These are phyloP conservation scores for Scleromitrula shiraiana DNA, from an alignment of 2,329 filamentous ascomycete genomes.

Conservation along the genomic window DNA sequence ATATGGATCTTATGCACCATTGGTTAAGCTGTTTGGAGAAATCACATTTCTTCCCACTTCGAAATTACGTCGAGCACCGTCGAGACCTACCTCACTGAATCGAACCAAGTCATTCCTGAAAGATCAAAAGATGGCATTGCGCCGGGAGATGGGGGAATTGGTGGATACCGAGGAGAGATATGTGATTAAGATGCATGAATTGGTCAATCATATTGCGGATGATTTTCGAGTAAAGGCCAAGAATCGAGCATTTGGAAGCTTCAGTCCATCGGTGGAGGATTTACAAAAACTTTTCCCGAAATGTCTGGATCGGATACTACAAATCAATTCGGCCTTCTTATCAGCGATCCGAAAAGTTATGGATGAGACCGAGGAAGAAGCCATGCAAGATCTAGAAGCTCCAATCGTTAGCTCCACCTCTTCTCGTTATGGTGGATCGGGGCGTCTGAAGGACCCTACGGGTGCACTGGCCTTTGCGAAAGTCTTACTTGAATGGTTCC, in stretches of 20 bases:
- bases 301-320: slow-evolving; percentile 71
- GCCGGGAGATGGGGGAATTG: slow-evolving; percentile 83
- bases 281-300: slow-evolving; percentile 72
- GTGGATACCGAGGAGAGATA: slow-evolving; percentile 93
- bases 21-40: slow-evolving; percentile 75
- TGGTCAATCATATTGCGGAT: slow-evolving; percentile 72
- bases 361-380: slow-evolving; percentile 76
- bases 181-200: slow-evolving; percentile 75
- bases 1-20: slow-evolving; percentile 69
- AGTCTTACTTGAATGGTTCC: slow-evolving; percentile 84
- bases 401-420: slow-evolving; percentile 40
- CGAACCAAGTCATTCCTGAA: slow-evolving; percentile 69
- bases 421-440: slow-evolving; percentile 38
- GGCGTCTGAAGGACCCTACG: slow-evolving; percentile 59
- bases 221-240: slow-evolving; percentile 69
- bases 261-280: slow-evolving; percentile 64
- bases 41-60: slow-evolving; percentile 82
- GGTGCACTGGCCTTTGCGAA: slow-evolving; percentile 73
- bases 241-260: slow-evolving; percentile 48
- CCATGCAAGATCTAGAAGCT: slow-evolving; percentile 65
- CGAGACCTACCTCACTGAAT: slow-evolving; percentile 73
- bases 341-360: slow-evolving; percentile 67
- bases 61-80: slow-evolving; percentile 75
- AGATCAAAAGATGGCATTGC: slow-evolving; percentile 74
- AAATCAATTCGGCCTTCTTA: slow-evolving; percentile 75